These are phyloP conservation scores for Rutstroemia sp. DNA, from an alignment of 2,329 filamentous ascomycete species.

Conservation along the genomic window DNA sequence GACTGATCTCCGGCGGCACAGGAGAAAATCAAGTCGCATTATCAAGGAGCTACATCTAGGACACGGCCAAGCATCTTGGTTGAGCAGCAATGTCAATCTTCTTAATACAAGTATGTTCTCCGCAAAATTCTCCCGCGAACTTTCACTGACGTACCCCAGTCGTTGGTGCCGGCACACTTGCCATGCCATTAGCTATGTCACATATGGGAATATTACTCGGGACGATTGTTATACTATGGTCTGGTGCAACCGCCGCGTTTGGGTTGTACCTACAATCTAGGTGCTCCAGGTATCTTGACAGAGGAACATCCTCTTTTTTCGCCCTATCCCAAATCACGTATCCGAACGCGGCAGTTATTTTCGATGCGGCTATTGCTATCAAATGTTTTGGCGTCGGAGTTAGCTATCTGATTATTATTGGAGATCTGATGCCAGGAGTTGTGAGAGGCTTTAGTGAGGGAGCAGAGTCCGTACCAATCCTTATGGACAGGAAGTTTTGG, in stretches of 20 bases:
- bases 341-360: conserved; percentile 89
- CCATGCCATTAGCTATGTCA: conserved; percentile 80
- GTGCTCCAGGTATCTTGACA: conserved; percentile 88
- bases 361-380: conserved; percentile 91
- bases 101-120: conserved; percentile 77
- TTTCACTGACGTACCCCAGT: conserved; percentile 46
- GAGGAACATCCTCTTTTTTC: conserved; percentile 86
- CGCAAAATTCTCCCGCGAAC: conserved; percentile 4
- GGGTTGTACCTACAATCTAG: conserved; percentile 90
- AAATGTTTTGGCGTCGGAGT: conserved; percentile 98
- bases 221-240: conserved; percentile 80
- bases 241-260: conserved; percentile 79
- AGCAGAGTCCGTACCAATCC: conserved; percentile 58
- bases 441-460: conserved; percentile 68
- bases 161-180: conserved; percentile 86
- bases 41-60: conserved; percentile 61
- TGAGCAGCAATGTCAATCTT: conserved; percentile 89
- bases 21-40: conserved; percentile 27
- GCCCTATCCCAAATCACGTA: conserved; percentile 96
- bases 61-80: conserved; percentile 71
- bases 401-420: conserved; percentile 97
- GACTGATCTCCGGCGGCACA: conserved; percentile 9
- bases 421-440: conserved; percentile 95
- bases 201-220: conserved; percentile 92
- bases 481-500: conserved; percentile 93